Evolutionary conservation across 2,329 filamentous ascomycete genomes (phyloP), one percentile per base, ranked within the genome.

Genomic region (Dryadomyces quercus-mongolicae): DNA sequence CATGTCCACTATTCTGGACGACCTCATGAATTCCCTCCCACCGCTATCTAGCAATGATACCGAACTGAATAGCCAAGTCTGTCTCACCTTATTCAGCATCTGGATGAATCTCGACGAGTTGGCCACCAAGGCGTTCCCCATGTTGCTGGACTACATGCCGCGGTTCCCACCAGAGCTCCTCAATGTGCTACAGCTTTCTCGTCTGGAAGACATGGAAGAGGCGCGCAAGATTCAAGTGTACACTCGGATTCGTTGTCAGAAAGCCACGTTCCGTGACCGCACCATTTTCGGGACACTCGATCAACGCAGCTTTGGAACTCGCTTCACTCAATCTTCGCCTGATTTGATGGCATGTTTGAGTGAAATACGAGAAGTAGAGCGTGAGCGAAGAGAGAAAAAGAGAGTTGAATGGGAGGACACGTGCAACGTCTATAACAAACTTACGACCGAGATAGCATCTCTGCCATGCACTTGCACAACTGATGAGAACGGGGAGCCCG

Each of bases 101-200:
- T 87, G 82, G 82, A 62, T 76, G 4, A 60, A 68, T 86, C 71
- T 85, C 62, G 84, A 87, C 57, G 60, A 66, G 13, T 63, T 61
- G n/a, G 74, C 75, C 0, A 64, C 70, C 0, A 15, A 49, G 0
- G 56, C 57, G 1, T 78, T 70, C 49, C 73, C 63, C 1, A 71
- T 85, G 62, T 64, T 87, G 0, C 38, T 51, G 0, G 65, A 77
- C 0, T 82, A 75, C 54, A 68, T 75, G 16, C 77, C 81, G 0
- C 67, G 70, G 0, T 76, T 87, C 49, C 58, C 64, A 0, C 65
- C 74, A 0, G 67, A 74, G 3, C 61, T 76, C 0, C 64, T 87
- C 1, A 73, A 85, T 60, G 67, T 73, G 3, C 66, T 87, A 0
- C 76, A 81, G 5, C 59, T 86, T 0, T 65, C 74, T 0, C 64